Percentiles rank a stretch among this genome's conserved stretches.
Conservation (phyloP, 1,284 basidiomycete species). For the Puccinia coronata region DNA sequence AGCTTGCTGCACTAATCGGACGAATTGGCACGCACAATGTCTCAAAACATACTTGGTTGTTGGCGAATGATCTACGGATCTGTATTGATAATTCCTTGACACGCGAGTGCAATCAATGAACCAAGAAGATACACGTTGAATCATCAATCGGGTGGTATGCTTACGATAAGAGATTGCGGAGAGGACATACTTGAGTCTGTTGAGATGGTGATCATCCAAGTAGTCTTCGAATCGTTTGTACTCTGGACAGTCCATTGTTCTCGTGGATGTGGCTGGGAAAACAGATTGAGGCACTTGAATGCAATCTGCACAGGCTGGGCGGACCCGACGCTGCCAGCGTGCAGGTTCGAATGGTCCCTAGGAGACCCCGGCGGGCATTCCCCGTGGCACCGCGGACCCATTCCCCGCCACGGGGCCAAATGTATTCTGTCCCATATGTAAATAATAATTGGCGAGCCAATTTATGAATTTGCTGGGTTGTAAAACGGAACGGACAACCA, state of each 20-base stretch:
- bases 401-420: too few species aligned
- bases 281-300: not conserved
- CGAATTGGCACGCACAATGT: conserved; percentile 24
- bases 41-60: conserved; percentile 40
- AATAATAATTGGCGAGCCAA: too few species aligned
- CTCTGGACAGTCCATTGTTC: conserved; percentile 30
- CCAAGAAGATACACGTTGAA: not conserved
- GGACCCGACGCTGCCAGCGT: too few species aligned
- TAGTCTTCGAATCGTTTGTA: conserved; percentile 30
- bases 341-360: too few species aligned
- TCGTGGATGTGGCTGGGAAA: not conserved
- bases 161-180: not conserved
- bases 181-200: conserved; percentile 18
- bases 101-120: not conserved
- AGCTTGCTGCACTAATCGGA: not conserved
- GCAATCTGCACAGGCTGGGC: too few species aligned
- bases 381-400: too few species aligned
- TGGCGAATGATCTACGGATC: conserved; percentile 44
- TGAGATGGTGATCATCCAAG: conserved; percentile 29
- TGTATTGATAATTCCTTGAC: conserved; percentile 39
- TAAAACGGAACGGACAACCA: too few species aligned
- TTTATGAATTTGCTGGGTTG: too few species aligned
- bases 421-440: too few species aligned
- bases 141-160: not conserved
- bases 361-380: too few species aligned